Percentiles rank a stretch among this genome's conserved stretches.
These are phyloP conservation scores for Schizothecium vesticola DNA, from an alignment of 495 filamentous ascomycete genomes.

Conservation along the genomic window DNA sequence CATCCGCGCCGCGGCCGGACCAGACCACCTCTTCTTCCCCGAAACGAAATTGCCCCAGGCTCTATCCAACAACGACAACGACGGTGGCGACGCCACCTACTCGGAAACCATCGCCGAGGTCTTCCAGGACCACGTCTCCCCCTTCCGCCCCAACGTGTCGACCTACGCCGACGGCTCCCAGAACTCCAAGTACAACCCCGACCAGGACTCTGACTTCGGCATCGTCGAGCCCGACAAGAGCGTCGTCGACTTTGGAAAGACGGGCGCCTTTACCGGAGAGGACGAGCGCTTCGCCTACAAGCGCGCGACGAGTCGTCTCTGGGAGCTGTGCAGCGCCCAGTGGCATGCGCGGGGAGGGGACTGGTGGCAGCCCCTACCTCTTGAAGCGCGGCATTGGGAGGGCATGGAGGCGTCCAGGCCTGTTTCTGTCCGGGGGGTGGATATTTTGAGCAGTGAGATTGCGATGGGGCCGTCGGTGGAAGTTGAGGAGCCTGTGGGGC, in stretches of 20 bases:
- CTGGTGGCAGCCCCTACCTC: conserved; percentile 62
- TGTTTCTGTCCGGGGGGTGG: background rate
- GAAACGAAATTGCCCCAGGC: conserved; percentile 29
- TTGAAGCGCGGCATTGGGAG: conserved; percentile 57
- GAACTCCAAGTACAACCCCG: conserved; percentile 39
- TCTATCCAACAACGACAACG: background rate
- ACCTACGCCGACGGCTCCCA: conserved; percentile 38
- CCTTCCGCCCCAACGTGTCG: conserved; percentile 68
- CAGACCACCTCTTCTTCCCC: conserved; percentile 66
- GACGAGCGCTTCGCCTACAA: conserved; percentile 71
- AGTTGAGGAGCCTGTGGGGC: conserved; percentile 38
- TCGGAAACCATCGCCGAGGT: conserved; percentile 65
- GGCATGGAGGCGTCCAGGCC: conserved; percentile 23
- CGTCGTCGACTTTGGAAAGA: conserved; percentile 51
- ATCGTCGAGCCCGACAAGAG: conserved; percentile 25
- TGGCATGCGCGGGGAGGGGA: conserved; percentile 57
- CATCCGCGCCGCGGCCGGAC: conserved; percentile 50
- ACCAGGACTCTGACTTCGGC: conserved; percentile 45
- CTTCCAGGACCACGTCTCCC: conserved; percentile 62
- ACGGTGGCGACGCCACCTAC: conserved; percentile 48
- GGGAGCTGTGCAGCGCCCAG: conserved; percentile 60
- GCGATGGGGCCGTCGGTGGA: conserved; percentile 34
- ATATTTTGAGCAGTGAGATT: conserved; percentile 20
- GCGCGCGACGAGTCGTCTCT: conserved; percentile 59
- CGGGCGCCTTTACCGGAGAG: conserved; percentile 59